Evolutionary conservation across 345 rosid genomes (phyloP).

Genomic region (Moringa oleifera): DNA sequence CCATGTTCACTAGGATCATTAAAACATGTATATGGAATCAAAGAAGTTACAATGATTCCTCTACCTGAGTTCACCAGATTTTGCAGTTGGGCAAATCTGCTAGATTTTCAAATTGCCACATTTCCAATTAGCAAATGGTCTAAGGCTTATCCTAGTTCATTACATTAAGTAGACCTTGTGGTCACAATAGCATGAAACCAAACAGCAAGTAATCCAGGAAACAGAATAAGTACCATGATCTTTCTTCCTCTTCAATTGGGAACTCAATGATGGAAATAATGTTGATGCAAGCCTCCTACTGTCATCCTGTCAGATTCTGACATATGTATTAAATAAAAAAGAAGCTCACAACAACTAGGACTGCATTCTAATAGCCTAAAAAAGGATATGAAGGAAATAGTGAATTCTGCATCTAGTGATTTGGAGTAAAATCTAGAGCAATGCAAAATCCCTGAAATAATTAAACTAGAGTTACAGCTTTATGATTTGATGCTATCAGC

Average conservation of each 20-base stretch:
- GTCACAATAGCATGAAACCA: not conserved
- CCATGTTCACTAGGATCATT: not conserved
- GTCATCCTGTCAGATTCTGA: conserved; percentile 61
- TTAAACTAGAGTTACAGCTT: too few relatives aligned
- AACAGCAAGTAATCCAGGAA: not conserved
- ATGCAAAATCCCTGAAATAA: too few relatives aligned
- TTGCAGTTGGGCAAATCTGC: not conserved
- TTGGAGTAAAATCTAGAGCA: not conserved
- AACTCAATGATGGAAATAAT: conserved; percentile 67
- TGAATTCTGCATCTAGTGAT: not conserved
- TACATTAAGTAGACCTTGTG: not conserved
- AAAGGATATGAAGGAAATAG: not conserved
- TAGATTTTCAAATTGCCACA: not conserved
- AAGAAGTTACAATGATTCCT: too few relatives aligned
- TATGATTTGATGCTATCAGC: not conserved
- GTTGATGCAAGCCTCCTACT: conserved; percentile 69
- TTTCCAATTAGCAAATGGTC: not conserved
- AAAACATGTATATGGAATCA: not conserved
- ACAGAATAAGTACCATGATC: conserved; percentile 61
- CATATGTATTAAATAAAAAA: conserved; percentile 7
- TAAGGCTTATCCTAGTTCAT: not conserved
- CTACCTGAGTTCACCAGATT: not conserved
- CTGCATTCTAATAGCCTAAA: not conserved
- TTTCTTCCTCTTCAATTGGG: conserved; percentile 57
- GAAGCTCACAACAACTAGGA: not conserved